phyloP scores from a whole-genome alignment of 1,139 yeast species.

The Protomyces pachydermus region DNA sequence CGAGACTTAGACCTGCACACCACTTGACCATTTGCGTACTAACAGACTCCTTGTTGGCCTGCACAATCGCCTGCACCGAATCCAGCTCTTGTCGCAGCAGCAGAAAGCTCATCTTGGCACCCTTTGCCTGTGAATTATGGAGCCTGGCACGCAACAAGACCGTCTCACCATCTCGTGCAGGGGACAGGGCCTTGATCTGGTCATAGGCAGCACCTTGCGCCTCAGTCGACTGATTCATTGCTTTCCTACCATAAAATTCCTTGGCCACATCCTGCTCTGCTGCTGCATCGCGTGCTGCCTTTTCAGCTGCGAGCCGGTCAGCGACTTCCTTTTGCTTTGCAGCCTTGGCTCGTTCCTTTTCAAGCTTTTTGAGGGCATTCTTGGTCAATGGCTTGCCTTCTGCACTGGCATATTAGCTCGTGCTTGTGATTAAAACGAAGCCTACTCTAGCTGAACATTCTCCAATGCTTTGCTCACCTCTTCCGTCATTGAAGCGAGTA shows the following conservation, averaged over 20 bases:
- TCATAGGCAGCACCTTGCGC: conserved; percentile 61
- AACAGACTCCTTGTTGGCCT: conserved; percentile 60
- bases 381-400: conserved; percentile 95
- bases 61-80: conserved; percentile 76
- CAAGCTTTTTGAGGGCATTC: conserved; percentile 89
- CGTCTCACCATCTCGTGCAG: conserved; percentile 66
- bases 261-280: conserved; percentile 70
- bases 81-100: conserved; percentile 85
- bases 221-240: conserved; percentile 71
- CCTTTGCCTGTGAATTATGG: conserved; percentile 84
- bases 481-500: not conserved
- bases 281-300: conserved; percentile 73
- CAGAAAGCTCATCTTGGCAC: conserved; percentile 81
- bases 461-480: not conserved
- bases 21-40: conserved; percentile 97
- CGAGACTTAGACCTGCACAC: conserved; percentile 80
- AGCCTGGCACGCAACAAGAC: conserved; percentile 89
- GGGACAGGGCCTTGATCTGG: conserved; percentile 51
- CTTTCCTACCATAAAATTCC: conserved; percentile 82
- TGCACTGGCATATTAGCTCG: conserved; percentile 44
- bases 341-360: conserved; percentile 88
- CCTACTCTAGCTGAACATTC: not conserved
- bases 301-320: conserved; percentile 78
- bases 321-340: conserved; percentile 90
- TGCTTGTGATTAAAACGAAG: not conserved